Base-by-base conservation (phyloP, 495 filamentous ascomycete genomes). In the Tricharina praecox region DNA sequence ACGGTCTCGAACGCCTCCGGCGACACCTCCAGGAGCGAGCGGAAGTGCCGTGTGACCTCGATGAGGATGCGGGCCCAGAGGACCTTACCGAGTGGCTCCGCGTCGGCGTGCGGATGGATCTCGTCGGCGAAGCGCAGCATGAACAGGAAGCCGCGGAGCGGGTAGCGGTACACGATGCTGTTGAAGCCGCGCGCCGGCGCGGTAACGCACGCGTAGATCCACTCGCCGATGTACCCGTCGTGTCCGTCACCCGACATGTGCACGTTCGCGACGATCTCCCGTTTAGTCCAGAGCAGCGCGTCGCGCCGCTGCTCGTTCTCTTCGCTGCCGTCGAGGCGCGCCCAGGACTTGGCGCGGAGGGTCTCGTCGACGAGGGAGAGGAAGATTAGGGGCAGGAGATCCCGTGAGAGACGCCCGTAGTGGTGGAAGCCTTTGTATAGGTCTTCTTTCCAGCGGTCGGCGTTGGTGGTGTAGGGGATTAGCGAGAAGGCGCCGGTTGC, bases 121-220 rank as follows among this genome's bases (percentile, higher is more conserved):
- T 47, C 44, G 8, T 24, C 30, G 0, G 53, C 46, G n/a, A 58
- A 23, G 1, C 23, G 24, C 3, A 50, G n/a, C 40, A 56, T 53
- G 4, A 53, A 55, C 19, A 50, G 51, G 28, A 64, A 67, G 1
- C 65, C 63, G 9, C 53, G 45, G 4, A 63, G 35, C 0, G 65
- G 65, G 30, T 67, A 66, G 28, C 62, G 61, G 47, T 63, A 59
- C 3, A 57, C 50, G 20, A 62, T 59, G 21, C 63, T 59, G 16
- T 53, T 45, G 4, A 60, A 47, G 1, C 48, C 51, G 1, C 53
- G 49, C 16, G 37, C 25, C 5, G 56, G 37, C 13, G 49, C 56
- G 3, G 59, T 50, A 11, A 56, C 45, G 7, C 50, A 42, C 0
- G 50, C 53, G 48, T 52, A 59, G 2, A 49, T 41, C 38, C 66